phyloP scores from a whole-genome alignment of 1,284 basidiomycete species.

The Dichomitus squalens region DNA sequence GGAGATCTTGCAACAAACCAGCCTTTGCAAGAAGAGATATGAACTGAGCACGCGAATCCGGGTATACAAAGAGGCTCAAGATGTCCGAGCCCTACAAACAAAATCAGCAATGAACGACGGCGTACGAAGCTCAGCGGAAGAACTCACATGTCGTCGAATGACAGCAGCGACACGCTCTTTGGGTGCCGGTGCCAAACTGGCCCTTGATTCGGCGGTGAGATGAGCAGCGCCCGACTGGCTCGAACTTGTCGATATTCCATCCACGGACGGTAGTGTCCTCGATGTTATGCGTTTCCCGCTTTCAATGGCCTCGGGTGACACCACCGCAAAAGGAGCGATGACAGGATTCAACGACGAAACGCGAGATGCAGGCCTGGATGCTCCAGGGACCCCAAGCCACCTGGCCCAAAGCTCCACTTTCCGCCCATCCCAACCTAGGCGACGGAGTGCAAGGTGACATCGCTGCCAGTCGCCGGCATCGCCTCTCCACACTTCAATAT shows the following conservation, averaged over 20 bases:
- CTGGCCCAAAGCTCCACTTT: slow-evolving; percentile 72
- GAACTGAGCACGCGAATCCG: slow-evolving; percentile 69
- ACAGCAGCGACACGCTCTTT: slow-evolving; percentile 50
- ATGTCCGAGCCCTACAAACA: slow-evolving; percentile 47
- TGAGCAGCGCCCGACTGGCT: slow-evolving; percentile 28
- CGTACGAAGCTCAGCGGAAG: background rate
- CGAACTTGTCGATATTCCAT: background rate
- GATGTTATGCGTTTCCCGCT: background rate
- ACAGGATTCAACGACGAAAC: slow-evolving; percentile 15
- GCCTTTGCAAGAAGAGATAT: slow-evolving; percentile 51
- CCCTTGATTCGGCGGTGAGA: slow-evolving; percentile 12
- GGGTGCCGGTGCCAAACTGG: slow-evolving; percentile 33
- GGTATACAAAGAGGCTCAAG: slow-evolving; percentile 63
- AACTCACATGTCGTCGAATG: slow-evolving; percentile 61
- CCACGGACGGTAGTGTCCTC: background rate
- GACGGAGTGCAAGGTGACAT: slow-evolving; percentile 53
- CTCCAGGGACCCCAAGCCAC: slow-evolving; percentile 46
- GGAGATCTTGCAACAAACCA: slow-evolving; percentile 46
- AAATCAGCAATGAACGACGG: background rate
- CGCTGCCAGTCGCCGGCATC: slow-evolving; percentile 63
- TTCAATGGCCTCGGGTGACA: slow-evolving; percentile 1
- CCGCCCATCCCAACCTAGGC: slow-evolving; percentile 61
- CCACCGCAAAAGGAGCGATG: slow-evolving; percentile 24
- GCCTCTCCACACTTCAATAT: slow-evolving; percentile 39
- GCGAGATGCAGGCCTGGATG: background rate